Percentiles rank a stretch among this genome's conserved stretches.
These are phyloP conservation scores for Chalciporus chontae DNA, from an alignment of 768 basidiomycete genomes.

Conservation along the genomic window DNA sequence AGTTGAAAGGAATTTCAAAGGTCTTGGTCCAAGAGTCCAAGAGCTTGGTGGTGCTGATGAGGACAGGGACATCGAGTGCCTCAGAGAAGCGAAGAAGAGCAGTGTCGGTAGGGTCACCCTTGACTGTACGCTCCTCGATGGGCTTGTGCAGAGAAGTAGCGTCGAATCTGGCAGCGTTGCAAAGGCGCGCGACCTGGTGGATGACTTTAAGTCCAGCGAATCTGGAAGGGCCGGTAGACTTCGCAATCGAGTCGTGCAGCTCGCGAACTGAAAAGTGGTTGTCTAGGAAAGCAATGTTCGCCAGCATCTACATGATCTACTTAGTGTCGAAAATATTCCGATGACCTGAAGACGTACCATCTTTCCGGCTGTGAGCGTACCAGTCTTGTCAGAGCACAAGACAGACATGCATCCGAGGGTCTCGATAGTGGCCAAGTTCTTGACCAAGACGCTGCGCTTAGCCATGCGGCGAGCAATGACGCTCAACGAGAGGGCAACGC, in stretches of 20 bases:
- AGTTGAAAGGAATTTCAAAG: slow-evolving; percentile 44
- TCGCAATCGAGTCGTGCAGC: slow-evolving; percentile 6
- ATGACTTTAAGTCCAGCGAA: slow-evolving; percentile 23
- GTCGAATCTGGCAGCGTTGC: slow-evolving; percentile 55
- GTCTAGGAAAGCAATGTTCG: slow-evolving; percentile 37
- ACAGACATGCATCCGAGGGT: slow-evolving; percentile 50
- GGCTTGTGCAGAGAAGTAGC: slow-evolving; percentile 21
- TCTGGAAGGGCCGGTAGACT: slow-evolving; percentile 4
- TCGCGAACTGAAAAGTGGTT: slow-evolving; percentile 13
- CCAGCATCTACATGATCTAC: slow-evolving; percentile 31
- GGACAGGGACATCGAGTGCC: slow-evolving; percentile 19
- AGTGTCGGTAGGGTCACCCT: slow-evolving; percentile 50
- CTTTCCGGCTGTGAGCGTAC: slow-evolving; percentile 43
- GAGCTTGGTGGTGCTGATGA: slow-evolving; percentile 19
- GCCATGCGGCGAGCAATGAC: slow-evolving; percentile 46
- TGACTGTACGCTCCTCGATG: slow-evolving; percentile 32
- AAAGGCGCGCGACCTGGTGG: slow-evolving; percentile 44
- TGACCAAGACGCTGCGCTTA: slow-evolving; percentile 43
- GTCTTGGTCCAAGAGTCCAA: slow-evolving; percentile 18
- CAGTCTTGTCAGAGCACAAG: slow-evolving; percentile 52
- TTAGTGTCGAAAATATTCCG: background rate
- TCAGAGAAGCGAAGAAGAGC: slow-evolving; percentile 50
- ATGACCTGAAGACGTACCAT: slow-evolving; percentile 33
- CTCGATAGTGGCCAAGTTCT: slow-evolving; percentile 49
- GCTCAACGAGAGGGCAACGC: slow-evolving; percentile 50